These are phyloP conservation scores for Biscutella laevigata DNA, from an alignment of 441 rosid genomes.

Conservation along the genomic window DNA sequence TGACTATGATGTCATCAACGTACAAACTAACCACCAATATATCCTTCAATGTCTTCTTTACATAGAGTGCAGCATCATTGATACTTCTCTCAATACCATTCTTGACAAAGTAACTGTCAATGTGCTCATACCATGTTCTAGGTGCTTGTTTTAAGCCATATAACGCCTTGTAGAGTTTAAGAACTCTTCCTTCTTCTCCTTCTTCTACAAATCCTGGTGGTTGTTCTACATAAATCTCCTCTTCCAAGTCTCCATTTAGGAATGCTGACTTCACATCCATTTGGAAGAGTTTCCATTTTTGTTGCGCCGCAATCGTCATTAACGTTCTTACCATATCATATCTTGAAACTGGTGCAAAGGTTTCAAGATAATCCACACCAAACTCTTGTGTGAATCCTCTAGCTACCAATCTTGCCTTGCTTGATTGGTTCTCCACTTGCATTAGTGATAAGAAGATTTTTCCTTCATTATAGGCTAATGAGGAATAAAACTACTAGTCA, in stretches of 20 bases:
- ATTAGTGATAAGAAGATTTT: too few relatives aligned
- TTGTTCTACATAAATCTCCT: neutral
- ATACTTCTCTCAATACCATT: neutral
- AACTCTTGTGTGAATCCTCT: neutral
- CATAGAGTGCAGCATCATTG: neutral
- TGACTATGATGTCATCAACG: conserved; percentile 3
- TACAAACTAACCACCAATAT: neutral
- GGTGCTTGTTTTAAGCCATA: neutral
- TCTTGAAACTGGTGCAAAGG: neutral
- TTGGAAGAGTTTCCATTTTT: neutral
- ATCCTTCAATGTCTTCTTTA: neutral
- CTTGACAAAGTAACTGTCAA: neutral
- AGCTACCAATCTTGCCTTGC: neutral
- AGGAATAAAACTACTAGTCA: too few relatives aligned
- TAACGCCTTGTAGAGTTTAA: neutral
- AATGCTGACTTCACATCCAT: conserved; percentile 8
- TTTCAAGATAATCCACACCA: neutral
- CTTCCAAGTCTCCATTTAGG: neutral
- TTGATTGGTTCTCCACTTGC: neutral
- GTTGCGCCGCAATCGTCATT: neutral
- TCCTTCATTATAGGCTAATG: too few relatives aligned
- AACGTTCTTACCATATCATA: neutral
- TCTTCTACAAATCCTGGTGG: neutral
- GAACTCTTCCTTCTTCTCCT: neutral
- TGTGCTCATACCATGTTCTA: neutral